Base-by-base conservation (phyloP, 441 rosid species). In the Omphalea diandra region DNA sequence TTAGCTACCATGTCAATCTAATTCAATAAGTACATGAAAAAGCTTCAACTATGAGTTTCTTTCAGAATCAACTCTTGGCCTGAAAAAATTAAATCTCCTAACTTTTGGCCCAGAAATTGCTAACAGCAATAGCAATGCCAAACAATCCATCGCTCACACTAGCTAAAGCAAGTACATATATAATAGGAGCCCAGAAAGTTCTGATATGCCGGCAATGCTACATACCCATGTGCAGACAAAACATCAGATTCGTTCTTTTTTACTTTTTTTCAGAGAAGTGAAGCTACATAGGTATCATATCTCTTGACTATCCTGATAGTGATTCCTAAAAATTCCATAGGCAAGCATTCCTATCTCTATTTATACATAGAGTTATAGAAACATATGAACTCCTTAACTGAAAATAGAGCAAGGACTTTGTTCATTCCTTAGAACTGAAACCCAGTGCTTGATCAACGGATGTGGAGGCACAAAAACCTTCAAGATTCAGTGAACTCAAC, bases 381-480 rank as follows among this genome's bases (percentile, higher is more conserved):
- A n/a, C n/a, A 36, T 8, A 40, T 2, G 17, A 26, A 68, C 73
- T n/a, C n/a, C n/a, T 92, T 81, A 65, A 89, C 95, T 88, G 84
- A 94, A 94, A 74, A 94, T 74, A 10, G 97, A 89, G 68, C 79
- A 79, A 65, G 96, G 98, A 46, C 96, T 87, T 73, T 86, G 96
- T 46, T 91, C 95, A 47, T 91, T 94, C 69, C 96, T 82, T 53
- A 94, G 71, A 73, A 94, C 87, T 10, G 93, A 89, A 79, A 94
- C 82, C 97, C 97, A 91, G 68, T 94, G 98, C 84, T 91, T 91
- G 80, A 94, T 87, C 83, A 91, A 80, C 18, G 97, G 97, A 80
- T 91, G 96, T 0, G 97, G 97, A 26, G 98, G 97, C 81, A 94
- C 98, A 76, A 82, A 91, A 0, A 91, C 98, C 96, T 94, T 80